Percentiles rank a stretch among this genome's conserved stretches.
These are phyloP conservation scores for Tephrocybe sp. DNA, from an alignment of 768 basidiomycete species.

Conservation along the genomic window DNA sequence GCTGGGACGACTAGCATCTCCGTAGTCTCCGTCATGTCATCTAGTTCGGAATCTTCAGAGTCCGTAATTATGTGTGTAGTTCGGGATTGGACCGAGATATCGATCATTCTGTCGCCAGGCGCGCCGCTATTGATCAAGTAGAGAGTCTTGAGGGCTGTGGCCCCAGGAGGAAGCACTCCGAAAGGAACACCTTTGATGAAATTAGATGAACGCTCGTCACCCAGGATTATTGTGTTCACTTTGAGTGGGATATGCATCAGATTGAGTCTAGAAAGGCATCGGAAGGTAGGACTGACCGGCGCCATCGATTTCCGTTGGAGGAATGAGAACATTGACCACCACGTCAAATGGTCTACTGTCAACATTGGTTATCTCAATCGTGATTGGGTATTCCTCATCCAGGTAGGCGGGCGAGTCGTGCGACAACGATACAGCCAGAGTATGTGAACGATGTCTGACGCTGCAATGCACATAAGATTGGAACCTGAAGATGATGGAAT, in stretches of 20 bases:
- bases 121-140: constrained; percentile 61
- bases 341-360: constrained; percentile 73
- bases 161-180: constrained; percentile 62
- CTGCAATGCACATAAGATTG: constrained; percentile 31
- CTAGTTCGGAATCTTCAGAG: constrained; percentile 22
- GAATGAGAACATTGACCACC: constrained; percentile 72
- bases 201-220: constrained; percentile 62
- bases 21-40: constrained; percentile 57
- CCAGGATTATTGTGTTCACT: constrained; percentile 66
- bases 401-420: constrained; percentile 74
- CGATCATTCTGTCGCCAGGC: constrained; percentile 71
- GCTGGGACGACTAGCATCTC: constrained; percentile 69
- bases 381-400: constrained; percentile 78
- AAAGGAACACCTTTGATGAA: constrained; percentile 74
- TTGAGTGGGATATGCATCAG: neutral
- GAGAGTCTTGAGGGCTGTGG: constrained; percentile 59
- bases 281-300: constrained; percentile 52
- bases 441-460: constrained; percentile 63
- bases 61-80: constrained; percentile 30
- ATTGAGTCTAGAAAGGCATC: neutral
- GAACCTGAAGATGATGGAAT: neutral
- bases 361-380: constrained; percentile 64
- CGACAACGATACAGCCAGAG: constrained; percentile 50
- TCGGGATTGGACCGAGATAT: constrained; percentile 76
- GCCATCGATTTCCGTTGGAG: constrained; percentile 76